Evolutionary conservation across 2,329 filamentous ascomycete species (phyloP).

Genomic region (Bipolaris zeicola): DNA sequence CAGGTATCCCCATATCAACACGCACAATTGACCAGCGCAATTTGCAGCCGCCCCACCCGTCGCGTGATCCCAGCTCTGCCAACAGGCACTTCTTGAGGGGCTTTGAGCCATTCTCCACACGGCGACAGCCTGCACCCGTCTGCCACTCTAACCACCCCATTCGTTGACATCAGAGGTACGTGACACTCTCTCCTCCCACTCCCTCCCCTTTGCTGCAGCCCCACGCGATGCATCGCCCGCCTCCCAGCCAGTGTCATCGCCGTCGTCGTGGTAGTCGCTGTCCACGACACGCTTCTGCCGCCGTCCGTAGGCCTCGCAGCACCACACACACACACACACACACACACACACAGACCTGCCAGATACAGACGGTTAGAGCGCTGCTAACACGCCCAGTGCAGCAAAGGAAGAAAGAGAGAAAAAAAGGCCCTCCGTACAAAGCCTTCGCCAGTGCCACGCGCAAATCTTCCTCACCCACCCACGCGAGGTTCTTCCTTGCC

Average conservation of each 20-base stretch:
- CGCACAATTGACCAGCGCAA: conserved; percentile 37
- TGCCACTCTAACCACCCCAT: conserved; percentile 23
- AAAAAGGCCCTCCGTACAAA: not conserved
- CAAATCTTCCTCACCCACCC: conserved; percentile 32
- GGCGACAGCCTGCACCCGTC: conserved; percentile 31
- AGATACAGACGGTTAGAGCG: conserved; percentile 10
- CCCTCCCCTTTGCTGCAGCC: not conserved
- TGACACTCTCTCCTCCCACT: not conserved
- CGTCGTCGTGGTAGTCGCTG: conserved; percentile 2
- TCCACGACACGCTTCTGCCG: conserved; percentile 20
- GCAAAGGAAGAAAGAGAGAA: conserved; percentile 18
- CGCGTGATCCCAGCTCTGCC: conserved; percentile 44
- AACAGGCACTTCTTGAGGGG: conserved; percentile 47
- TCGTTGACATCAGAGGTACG: conserved; percentile 41
- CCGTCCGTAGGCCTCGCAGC: conserved; percentile 10
- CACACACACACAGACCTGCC: conserved; percentile 17
- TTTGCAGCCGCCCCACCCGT: conserved; percentile 34
- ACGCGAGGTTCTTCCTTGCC: conserved; percentile 46
- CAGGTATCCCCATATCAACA: conserved; percentile 34
- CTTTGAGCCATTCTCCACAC: conserved; percentile 48
- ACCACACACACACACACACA: conserved; percentile 10
- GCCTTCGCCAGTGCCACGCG: conserved; percentile 30
- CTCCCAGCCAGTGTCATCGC: not conserved
- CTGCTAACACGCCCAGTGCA: conserved; percentile 27
- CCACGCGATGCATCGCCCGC: conserved; percentile 1